phyloP scores from a whole-genome alignment of 441 rosid genomes.

The Pelargonium myrrhifolium region DNA sequence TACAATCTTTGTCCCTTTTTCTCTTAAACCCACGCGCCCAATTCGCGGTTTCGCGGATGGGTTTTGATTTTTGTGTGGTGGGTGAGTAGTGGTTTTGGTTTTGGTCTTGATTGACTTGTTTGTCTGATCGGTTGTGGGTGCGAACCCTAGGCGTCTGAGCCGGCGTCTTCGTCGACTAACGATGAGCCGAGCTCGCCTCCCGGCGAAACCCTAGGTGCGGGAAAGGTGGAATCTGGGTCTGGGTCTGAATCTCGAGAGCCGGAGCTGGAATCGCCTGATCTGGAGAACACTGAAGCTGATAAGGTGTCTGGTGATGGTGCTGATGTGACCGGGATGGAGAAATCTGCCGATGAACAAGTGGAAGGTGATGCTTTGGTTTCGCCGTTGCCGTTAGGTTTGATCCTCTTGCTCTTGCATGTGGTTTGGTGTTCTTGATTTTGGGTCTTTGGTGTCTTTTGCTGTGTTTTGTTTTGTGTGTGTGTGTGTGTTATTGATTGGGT shows the following conservation, averaged over 20 bases:
- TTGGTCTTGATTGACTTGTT: conserved; percentile 14
- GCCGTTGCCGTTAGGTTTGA: conserved; percentile 53
- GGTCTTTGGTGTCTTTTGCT: background rate
- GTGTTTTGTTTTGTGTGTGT: conserved; percentile 16
- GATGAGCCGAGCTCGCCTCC: conserved; percentile 30
- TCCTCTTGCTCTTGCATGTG: conserved; percentile 20
- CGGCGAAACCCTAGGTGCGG: conserved; percentile 32
- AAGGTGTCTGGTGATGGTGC: conserved; percentile 31
- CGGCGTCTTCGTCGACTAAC: conserved; percentile 44
- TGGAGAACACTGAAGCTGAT: conserved; percentile 32
- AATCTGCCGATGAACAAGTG: conserved; percentile 36
- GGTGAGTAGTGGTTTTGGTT: background rate
- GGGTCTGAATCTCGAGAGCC: conserved; percentile 45
- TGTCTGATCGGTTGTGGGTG: conserved; percentile 7
- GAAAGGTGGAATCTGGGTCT: conserved; percentile 32
- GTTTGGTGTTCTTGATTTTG: background rate
- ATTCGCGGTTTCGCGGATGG: background rate
- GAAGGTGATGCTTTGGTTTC: conserved; percentile 45
- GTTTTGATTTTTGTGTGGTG: background rate
- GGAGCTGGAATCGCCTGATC: conserved; percentile 69
- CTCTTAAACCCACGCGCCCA: conserved; percentile 6
- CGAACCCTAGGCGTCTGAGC: conserved; percentile 41
- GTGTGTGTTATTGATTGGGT: conserved; percentile 15
- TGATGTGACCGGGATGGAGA: conserved; percentile 37
- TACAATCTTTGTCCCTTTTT: conserved; percentile 16